Base-by-base conservation (phyloP, 768 basidiomycete species). In the Auricularia sp. region DNA sequence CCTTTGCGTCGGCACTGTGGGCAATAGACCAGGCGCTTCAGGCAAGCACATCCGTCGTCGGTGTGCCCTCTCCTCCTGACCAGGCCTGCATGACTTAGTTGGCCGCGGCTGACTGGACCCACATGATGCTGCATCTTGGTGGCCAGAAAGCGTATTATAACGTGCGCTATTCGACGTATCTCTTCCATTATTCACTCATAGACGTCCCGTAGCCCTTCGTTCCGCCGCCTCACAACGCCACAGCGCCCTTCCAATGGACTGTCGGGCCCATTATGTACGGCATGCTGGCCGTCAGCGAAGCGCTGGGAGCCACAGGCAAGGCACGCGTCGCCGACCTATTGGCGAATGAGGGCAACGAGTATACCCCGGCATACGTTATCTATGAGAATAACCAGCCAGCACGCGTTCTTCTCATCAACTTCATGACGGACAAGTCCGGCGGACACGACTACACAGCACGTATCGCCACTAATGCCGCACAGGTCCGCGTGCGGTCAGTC, bases 361-460 rank as follows among this genome's bases (percentile, higher is more conserved):
- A 69, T 67, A 79, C 77, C 34, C 81, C 82, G 3, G 78, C 71
- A 1, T 85, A 83, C 68, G 79, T 76, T 8, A 70, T 82, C 53
- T 83, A 82, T 71, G 81, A 83, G 68, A 81, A 87, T 65, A 84
- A 83, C 16, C 76, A 72, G 3, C 82, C 87, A 3, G 79, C 80
- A 8, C 81, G 86, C 56, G 68, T 82, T 3, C 79, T 75, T 11
- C 68, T 82, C 29, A 74, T 84, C 77, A 85, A 85, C 73, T 84
- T 74, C 65, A 72, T 81, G 34, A 71, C 72, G 35, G 81, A 83
- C 66, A 53, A 72, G 0, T 74, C 71, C 4, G 81, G 81, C 36
- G 77, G 75, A 3, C 74, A 71, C 68, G 73, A 74, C 65, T 77
- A 74, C 66, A 75, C 74, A 2, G 76, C 74, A 12, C 72, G 69